Evolutionary conservation across 306 rosid genomes (phyloP).

Genomic region (Inga leiocalycina): DNA sequence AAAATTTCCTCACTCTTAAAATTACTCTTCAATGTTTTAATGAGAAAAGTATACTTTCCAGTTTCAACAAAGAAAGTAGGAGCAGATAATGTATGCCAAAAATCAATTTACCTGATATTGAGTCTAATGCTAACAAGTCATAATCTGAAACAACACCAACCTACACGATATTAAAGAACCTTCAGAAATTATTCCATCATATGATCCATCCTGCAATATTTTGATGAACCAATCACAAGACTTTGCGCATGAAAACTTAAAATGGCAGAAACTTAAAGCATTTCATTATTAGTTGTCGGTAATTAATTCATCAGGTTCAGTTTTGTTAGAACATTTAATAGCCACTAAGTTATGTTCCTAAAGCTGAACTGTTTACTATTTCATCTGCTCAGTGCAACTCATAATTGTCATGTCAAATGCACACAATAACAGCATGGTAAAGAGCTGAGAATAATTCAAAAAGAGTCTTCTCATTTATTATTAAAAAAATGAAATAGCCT

Average conservation of each 20-base stretch:
- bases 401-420: conserved; percentile 16
- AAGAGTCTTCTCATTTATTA: conserved; percentile 14
- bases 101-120: conserved; percentile 74
- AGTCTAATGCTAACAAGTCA: conserved; percentile 91
- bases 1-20: not conserved
- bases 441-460: not conserved
- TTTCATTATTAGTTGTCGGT: not conserved
- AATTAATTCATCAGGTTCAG: conserved; percentile 15
- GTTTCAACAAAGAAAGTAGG: conserved; percentile 22
- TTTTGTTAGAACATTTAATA: conserved; percentile 3
- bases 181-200: conserved; percentile 26
- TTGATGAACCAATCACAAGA: conserved; percentile 11
- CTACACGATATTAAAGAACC: conserved; percentile 50
- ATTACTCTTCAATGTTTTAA: conserved; percentile 1
- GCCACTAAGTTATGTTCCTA: not conserved
- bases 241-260: conserved; percentile 2
- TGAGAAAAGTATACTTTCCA: conserved; percentile 11
- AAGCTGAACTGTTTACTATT: conserved; percentile 1
- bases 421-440: not conserved
- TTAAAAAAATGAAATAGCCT: conserved; percentile 10
- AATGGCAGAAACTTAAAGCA: conserved; percentile 3
- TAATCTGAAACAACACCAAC: conserved; percentile 97
- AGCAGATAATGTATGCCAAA: not conserved
- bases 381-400: conserved; percentile 4
- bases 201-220: conserved; percentile 18